Conservation (phyloP, 2,329 filamentous ascomycete species). For the Ophiostoma sp. region DNA sequence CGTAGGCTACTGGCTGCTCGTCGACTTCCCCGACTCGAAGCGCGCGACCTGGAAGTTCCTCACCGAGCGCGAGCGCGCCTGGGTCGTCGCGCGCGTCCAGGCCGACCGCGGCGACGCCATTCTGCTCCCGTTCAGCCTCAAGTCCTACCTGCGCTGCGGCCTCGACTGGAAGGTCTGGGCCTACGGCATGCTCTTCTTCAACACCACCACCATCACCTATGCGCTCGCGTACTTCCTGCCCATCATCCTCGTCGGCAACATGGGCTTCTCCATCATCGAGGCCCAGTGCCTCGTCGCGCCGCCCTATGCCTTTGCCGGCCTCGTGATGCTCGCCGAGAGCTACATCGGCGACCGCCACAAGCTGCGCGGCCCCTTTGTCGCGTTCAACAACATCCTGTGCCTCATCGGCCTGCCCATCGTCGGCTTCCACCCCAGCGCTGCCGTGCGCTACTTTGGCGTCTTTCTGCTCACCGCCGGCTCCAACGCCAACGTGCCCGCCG, state of each 20-base stretch:
- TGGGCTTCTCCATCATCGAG: constrained; percentile 59
- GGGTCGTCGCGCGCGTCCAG: constrained; percentile 50
- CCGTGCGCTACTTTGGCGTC: constrained; percentile 64
- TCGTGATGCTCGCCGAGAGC: constrained; percentile 55
- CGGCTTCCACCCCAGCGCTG: constrained; percentile 55
- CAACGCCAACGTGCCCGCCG: constrained; percentile 69
- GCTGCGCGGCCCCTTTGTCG: constrained; percentile 60
- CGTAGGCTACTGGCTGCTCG: constrained; percentile 51
- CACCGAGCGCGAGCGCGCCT: constrained; percentile 44
- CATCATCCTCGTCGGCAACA: constrained; percentile 59
- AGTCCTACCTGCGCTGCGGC: constrained; percentile 43
- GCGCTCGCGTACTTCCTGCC: constrained; percentile 74
- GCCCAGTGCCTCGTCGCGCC: constrained; percentile 68
- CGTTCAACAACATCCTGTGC: constrained; percentile 49
- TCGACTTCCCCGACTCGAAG: constrained; percentile 58
- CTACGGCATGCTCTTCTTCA: constrained; percentile 57
- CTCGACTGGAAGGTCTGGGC: constrained; percentile 56
- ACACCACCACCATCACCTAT: constrained; percentile 66
- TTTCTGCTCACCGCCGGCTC: constrained; percentile 72
- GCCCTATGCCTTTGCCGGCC: constrained; percentile 59
- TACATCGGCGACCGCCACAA: constrained; percentile 63
- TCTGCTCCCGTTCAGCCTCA: constrained; percentile 47
- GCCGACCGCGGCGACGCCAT: constrained; percentile 53
- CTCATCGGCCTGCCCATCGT: constrained; percentile 67
- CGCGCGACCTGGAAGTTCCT: constrained; percentile 50